These are phyloP conservation scores for Stachybotrys chartarum DNA, from an alignment of 2,329 filamentous ascomycete species.

Conservation along the genomic window DNA sequence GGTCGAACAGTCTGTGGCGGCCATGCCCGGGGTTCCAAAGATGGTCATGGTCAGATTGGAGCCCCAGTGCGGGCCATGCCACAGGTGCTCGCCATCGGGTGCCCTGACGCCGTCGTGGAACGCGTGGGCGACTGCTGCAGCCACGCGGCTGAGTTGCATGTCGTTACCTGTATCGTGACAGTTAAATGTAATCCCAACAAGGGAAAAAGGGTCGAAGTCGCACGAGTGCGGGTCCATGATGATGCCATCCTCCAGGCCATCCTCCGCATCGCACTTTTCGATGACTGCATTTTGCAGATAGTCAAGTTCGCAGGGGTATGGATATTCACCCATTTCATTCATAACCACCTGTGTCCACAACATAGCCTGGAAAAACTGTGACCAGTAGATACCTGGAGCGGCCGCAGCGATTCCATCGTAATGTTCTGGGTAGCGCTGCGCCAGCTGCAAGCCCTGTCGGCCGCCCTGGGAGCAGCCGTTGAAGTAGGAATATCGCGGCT, in stretches of 20 bases:
- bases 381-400: background rate
- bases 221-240: background rate
- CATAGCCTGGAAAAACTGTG: background rate
- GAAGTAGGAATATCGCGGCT: background rate
- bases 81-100: no score
- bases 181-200: background rate
- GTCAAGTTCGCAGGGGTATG: background rate
- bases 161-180: no score
- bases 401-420: background rate
- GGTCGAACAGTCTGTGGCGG: no score
- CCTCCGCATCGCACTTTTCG: background rate
- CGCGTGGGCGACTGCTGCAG: background rate
- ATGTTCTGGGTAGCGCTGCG: background rate
- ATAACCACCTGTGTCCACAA: no score
- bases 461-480: constrained; percentile 1
- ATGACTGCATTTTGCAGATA: background rate
- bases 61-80: no score
- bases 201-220: background rate
- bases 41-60: no score
- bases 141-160: background rate
- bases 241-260: background rate
- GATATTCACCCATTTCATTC: background rate
- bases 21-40: no score
- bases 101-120: background rate
- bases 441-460: background rate